Evolutionary conservation across 1,139 yeast genomes (phyloP).

Genomic region (Wickerhamomyces sp.): DNA sequence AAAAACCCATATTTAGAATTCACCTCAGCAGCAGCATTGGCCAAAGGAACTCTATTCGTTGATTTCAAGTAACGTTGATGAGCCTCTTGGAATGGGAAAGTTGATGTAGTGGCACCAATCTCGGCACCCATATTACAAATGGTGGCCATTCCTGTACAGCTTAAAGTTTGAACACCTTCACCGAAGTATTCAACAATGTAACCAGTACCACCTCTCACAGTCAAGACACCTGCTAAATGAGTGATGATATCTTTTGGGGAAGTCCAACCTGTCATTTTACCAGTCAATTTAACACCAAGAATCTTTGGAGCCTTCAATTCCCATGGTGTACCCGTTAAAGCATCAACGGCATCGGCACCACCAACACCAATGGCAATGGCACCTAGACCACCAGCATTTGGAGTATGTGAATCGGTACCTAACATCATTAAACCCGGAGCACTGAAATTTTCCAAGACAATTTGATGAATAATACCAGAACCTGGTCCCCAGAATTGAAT

Average conservation of each 20-base stretch:
- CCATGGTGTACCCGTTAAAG: constrained; percentile 97
- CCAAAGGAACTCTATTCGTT: constrained; percentile 78
- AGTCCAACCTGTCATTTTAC: constrained; percentile 84
- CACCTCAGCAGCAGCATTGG: constrained; percentile 70
- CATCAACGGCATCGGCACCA: constrained; percentile 99
- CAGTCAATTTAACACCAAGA: constrained; percentile 87
- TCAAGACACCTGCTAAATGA: constrained; percentile 78
- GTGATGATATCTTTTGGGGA: constrained; percentile 96
- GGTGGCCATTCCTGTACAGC: constrained; percentile 99
- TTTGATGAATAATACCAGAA: constrained; percentile 96
- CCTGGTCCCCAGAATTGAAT: constrained; percentile 99
- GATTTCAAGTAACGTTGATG: constrained; percentile 76
- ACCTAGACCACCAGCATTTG: constrained; percentile 97
- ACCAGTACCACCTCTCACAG: constrained; percentile 98
- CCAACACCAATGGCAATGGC: constrained; percentile 98
- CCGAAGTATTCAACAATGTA: constrained; percentile 94
- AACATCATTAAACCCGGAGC: constrained; percentile 95
- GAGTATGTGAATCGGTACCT: constrained; percentile 97
- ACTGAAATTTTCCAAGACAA: constrained; percentile 89
- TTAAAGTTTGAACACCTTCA: constrained; percentile 77
- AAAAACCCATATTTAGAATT: constrained; percentile 56
- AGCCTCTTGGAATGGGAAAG: constrained; percentile 92
- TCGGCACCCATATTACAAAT: constrained; percentile 99
- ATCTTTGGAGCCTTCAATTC: constrained; percentile 95
- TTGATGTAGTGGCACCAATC: constrained; percentile 95